phyloP scores from a whole-genome alignment of 805 yeast genomes.

The Wickerhamomyces mucosus region DNA sequence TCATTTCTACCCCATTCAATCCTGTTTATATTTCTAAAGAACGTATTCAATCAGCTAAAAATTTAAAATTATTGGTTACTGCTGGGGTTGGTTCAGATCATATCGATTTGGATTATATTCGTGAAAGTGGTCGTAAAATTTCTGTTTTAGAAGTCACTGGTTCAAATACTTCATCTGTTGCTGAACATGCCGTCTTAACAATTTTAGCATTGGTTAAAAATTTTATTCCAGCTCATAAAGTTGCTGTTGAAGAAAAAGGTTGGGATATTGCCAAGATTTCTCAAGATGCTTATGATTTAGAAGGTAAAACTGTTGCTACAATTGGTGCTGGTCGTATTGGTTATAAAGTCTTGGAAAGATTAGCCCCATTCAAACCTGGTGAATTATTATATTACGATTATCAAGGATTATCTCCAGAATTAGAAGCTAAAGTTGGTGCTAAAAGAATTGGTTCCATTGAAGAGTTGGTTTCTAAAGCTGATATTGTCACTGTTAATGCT shows the following conservation, averaged over 20 bases:
- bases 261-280: conserved; percentile 79
- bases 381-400: conserved; percentile 69
- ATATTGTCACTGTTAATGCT: conserved; percentile 67
- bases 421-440: conserved; percentile 49
- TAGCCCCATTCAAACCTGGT: conserved; percentile 65
- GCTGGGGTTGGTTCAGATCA: conserved; percentile 88
- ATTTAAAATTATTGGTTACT: conserved; percentile 59
- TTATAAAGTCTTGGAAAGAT: conserved; percentile 61
- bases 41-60: conserved; percentile 60
- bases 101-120: conserved; percentile 54
- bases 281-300: conserved; percentile 65
- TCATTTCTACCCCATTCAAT: conserved; percentile 77
- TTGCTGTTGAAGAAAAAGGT: conserved; percentile 39
- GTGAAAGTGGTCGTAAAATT: conserved; percentile 50
- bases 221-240: conserved; percentile 72
- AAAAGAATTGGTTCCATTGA: conserved; percentile 51
- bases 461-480: conserved; percentile 58
- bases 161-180: conserved; percentile 70
- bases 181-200: conserved; percentile 73
- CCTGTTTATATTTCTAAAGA: conserved; percentile 68
- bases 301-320: conserved; percentile 68
- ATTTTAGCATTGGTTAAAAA: conserved; percentile 64
- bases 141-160: conserved; percentile 78
- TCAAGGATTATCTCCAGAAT: conserved; percentile 52
- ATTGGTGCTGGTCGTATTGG: conserved; percentile 83